phyloP scores from a whole-genome alignment of 208 protist genomes.

The Crithidia expoeki region DNA sequence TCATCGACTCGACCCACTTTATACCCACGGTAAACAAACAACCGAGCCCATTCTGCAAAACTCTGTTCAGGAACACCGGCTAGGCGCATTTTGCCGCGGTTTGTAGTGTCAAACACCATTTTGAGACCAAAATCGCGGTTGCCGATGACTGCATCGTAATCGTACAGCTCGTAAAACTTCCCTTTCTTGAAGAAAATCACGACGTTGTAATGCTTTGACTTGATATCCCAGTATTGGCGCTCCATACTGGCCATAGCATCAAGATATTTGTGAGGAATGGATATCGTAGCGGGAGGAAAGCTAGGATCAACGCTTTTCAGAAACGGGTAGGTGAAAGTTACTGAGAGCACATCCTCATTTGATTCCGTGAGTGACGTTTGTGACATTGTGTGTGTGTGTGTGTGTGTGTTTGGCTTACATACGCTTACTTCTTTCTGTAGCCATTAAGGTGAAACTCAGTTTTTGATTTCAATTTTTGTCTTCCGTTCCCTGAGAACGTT shows the following conservation, averaged over 20 bases:
- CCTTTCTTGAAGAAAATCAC: slow-evolving; percentile 97
- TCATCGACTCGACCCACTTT: slow-evolving; percentile 95
- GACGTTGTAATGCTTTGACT: slow-evolving; percentile 90
- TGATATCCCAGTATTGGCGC: slow-evolving; percentile 97
- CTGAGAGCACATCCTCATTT: slow-evolving; percentile 32
- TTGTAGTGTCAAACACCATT: slow-evolving; percentile 86
- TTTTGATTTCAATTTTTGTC: no score
- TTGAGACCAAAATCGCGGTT: slow-evolving; percentile 94
- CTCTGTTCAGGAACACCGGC: slow-evolving; percentile 93
- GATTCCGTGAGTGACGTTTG: background rate
- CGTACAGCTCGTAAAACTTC: slow-evolving; percentile 97
- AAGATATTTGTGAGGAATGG: slow-evolving; percentile 77
- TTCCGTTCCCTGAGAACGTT: no score
- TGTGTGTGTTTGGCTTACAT: no score
- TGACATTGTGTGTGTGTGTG: slow-evolving; percentile 2
- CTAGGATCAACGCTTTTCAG: slow-evolving; percentile 64
- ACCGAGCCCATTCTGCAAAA: slow-evolving; percentile 88
- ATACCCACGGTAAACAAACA: slow-evolving; percentile 94
- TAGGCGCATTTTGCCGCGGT: slow-evolving; percentile 92
- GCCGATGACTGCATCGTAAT: slow-evolving; percentile 92
- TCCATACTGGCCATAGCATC: slow-evolving; percentile 92
- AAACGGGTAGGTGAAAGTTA: slow-evolving; percentile 81
- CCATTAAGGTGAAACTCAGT: no score
- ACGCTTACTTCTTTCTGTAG: no score
- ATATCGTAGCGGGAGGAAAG: slow-evolving; percentile 67